A percentile compares a stretch with the other conserved stretches of the same genome.
phyloP scores from a whole-genome alignment of 2,329 filamentous ascomycete species.

The Fusarium staphyleae region DNA sequence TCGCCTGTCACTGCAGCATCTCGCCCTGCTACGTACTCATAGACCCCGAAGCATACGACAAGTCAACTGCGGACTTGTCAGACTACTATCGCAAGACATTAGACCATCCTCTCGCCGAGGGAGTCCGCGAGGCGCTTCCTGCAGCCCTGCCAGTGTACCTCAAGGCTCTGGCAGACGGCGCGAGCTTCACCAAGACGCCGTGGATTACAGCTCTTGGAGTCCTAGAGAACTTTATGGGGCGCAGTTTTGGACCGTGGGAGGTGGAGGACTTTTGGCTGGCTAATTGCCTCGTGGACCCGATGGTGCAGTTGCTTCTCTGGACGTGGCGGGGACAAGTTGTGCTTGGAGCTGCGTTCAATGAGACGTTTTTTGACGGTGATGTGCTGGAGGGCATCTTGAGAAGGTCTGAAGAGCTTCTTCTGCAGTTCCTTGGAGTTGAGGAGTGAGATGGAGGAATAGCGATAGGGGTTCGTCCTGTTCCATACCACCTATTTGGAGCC shows the following conservation, averaged over 20 bases:
- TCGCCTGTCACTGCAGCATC: background rate
- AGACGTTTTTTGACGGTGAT: background rate
- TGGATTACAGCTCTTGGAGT: background rate
- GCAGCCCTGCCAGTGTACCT: background rate
- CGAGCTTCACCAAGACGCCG: background rate
- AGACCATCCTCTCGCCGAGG: background rate
- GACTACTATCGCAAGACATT: background rate
- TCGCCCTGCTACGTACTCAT: background rate
- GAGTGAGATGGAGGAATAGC: background rate
- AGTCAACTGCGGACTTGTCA: background rate
- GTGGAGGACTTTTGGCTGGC: background rate
- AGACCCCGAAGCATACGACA: background rate
- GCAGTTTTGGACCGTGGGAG: background rate
- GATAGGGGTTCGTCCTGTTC: no score
- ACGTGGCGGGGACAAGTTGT: background rate
- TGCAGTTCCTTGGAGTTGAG: background rate
- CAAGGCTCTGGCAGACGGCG: background rate
- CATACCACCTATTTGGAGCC: no score
- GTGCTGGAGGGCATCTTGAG: background rate
- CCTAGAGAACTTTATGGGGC: background rate
- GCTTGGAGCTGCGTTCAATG: background rate
- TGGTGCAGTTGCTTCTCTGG: background rate
- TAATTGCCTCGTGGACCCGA: background rate
- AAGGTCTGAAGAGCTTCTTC: background rate
- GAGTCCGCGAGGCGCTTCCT: background rate